These are phyloP conservation scores for Cephaloascus fragrans DNA, from an alignment of 805 yeast species.

Conservation along the genomic window DNA sequence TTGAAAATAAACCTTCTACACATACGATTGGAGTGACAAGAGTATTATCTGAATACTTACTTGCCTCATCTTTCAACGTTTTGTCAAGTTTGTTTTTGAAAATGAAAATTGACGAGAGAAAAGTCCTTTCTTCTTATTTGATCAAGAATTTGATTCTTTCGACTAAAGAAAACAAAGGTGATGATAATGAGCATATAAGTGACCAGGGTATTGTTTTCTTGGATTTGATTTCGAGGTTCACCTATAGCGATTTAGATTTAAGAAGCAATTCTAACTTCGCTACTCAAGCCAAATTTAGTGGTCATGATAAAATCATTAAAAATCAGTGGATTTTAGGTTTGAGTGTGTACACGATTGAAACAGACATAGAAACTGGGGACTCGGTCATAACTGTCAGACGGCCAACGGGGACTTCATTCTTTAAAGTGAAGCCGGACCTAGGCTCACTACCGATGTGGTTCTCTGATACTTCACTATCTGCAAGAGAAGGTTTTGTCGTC, in stretches of 20 bases:
- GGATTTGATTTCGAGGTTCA: slow-evolving; percentile 60
- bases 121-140: slow-evolving; percentile 51
- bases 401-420: slow-evolving; percentile 54
- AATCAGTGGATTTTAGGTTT: slow-evolving; percentile 55
- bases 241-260: slow-evolving; percentile 54
- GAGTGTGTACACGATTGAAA: slow-evolving; percentile 46
- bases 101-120: slow-evolving; percentile 48
- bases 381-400: slow-evolving; percentile 44
- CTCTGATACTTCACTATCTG: not conserved
- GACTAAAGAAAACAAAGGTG: slow-evolving; percentile 12
- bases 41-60: slow-evolving; percentile 48
- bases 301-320: slow-evolving; percentile 8
- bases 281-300: slow-evolving; percentile 9
- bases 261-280: slow-evolving; percentile 21
- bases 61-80: slow-evolving; percentile 56
- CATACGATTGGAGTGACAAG: slow-evolving; percentile 32
- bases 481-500: not conserved
- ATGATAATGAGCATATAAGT: slow-evolving; percentile 25
- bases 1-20: slow-evolving; percentile 49
- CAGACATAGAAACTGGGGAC: slow-evolving; percentile 41
- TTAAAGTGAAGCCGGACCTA: slow-evolving; percentile 32
- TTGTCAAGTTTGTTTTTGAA: slow-evolving; percentile 66
- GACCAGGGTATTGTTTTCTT: slow-evolving; percentile 52
- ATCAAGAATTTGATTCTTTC: slow-evolving; percentile 40
- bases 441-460: slow-evolving; percentile 17